A percentile compares a stretch with the other conserved stretches of the same genome.
These are phyloP conservation scores for Gossypium davidsonii DNA, from an alignment of 441 rosid species.

Conservation along the genomic window DNA sequence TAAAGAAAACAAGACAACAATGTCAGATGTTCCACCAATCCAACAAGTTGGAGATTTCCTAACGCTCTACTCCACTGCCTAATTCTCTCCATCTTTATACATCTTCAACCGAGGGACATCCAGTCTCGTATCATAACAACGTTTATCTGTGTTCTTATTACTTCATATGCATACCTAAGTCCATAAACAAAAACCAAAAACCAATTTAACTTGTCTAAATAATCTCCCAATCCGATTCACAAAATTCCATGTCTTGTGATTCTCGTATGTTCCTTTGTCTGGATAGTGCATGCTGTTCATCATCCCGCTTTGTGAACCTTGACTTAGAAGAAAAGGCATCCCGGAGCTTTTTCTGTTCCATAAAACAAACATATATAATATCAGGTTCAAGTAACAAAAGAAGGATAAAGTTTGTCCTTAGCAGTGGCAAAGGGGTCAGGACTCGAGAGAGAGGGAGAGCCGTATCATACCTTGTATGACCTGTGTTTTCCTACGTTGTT, in stretches of 20 bases:
- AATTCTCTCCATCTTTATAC: not conserved
- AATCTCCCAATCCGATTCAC: constrained; percentile 30
- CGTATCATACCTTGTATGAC: constrained; percentile 21
- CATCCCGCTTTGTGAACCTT: not conserved
- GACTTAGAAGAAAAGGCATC: not conserved
- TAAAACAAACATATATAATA: not conserved
- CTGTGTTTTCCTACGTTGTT: not conserved
- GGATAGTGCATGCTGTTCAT: not conserved
- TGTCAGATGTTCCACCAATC: not conserved
- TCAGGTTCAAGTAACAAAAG: not conserved
- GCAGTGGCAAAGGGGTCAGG: not conserved
- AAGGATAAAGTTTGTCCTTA: not conserved
- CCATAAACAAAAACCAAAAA: not conserved
- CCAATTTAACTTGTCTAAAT: constrained; percentile 7
- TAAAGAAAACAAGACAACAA: not conserved
- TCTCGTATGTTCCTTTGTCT: not conserved
- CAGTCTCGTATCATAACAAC: not conserved
- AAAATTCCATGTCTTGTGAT: constrained; percentile 1
- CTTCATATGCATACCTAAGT: not conserved
- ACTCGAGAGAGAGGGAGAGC: not conserved
- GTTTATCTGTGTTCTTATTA: not conserved
- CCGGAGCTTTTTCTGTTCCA: constrained; percentile 9
- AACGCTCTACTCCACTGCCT: not conserved
- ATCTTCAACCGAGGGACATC: not conserved
- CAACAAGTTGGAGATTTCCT: not conserved